Evolutionary conservation across 139 green algal genomes (phyloP), one percentile per base, ranked within the genome.

Genomic region (Picochlorum sp.): DNA sequence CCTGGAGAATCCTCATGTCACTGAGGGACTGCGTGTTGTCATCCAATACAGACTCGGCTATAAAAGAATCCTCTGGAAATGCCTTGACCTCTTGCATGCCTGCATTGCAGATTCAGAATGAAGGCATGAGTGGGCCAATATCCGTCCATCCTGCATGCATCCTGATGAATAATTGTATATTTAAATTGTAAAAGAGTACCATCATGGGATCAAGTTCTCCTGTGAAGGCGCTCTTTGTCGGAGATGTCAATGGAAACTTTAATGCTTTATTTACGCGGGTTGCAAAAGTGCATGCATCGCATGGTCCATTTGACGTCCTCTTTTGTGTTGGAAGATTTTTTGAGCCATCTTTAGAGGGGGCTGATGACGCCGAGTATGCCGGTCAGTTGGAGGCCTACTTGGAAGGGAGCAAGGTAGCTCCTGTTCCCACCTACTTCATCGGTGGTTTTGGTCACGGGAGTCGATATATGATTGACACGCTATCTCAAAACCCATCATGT

Each of bases 361-460:
- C 67, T 5, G 75, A 76, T 15, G 79, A 76, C 3, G 72, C 65
- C 13, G 51, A 60, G 11, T 81, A 45, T 49, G 59, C 60, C 18
- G 65, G 62, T 4, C 70, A 83, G 45, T 67, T 88, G 6, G 26
- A 66, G 61, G 49, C 63, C 0, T 90, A 85, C 58, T 63, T 88
- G 0, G 69, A 71, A 1, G 80, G 81, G 6, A 58, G 66, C 6
- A 74, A 72, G 28, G 51, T 67, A 41, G 70, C 78, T 0, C 84
- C 86, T 0, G 45, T 92, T 0, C 73, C 79, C 10, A 90, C 82
- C 0, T 90, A 87, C 68, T 92, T 92, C 61, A 74, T 89, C 15
- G 86, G 86, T 5, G 78, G 63, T 24, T 87, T 67, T 30, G 85
- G 85, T 59, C 15, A 41, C 16, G 57, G 75, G 26, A 64, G 65